Conservation (phyloP, 2,329 filamentous ascomycete species). For the Chaetomium olivaceum region DNA sequence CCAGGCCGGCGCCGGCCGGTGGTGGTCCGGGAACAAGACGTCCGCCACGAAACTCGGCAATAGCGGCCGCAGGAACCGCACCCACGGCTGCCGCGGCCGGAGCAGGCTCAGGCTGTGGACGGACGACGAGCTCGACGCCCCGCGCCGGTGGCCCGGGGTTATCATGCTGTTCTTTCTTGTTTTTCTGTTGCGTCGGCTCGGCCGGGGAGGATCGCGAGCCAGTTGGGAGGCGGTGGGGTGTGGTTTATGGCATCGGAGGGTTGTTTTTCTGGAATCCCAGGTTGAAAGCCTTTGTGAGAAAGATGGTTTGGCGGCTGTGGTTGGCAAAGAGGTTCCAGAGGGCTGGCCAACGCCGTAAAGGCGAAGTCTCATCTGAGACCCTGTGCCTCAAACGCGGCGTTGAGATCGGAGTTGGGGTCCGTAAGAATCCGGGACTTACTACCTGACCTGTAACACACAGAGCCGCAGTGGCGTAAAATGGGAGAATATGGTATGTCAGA, state of each 20-base stretch:
- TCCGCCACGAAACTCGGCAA: conserved; percentile 41
- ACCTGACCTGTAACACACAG: neutral
- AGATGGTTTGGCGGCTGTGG: neutral
- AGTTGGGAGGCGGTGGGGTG: neutral
- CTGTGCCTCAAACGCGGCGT: neutral
- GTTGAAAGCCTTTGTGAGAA: neutral
- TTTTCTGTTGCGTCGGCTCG: neutral
- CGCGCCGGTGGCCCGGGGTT: conserved; percentile 14
- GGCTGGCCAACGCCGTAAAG: neutral
- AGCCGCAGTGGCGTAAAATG: neutral
- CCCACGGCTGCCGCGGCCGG: conserved; percentile 6
- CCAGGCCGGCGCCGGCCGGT: conserved; percentile 28
- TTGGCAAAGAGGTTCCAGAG: neutral
- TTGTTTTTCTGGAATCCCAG: neutral
- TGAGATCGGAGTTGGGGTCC: neutral
- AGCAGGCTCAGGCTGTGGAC: neutral
- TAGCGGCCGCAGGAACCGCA: conserved; percentile 29
- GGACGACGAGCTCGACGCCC: conserved; percentile 10
- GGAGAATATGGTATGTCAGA: neutral
- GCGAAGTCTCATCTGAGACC: neutral
- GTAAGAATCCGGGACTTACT: neutral
- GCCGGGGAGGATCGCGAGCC: neutral
- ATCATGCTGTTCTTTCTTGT: neutral
- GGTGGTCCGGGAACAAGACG: conserved; percentile 37
- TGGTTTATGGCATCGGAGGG: conserved; percentile 3